phyloP scores from a whole-genome alignment of 306 rosid genomes.

The Trifolium fragiferum region DNA sequence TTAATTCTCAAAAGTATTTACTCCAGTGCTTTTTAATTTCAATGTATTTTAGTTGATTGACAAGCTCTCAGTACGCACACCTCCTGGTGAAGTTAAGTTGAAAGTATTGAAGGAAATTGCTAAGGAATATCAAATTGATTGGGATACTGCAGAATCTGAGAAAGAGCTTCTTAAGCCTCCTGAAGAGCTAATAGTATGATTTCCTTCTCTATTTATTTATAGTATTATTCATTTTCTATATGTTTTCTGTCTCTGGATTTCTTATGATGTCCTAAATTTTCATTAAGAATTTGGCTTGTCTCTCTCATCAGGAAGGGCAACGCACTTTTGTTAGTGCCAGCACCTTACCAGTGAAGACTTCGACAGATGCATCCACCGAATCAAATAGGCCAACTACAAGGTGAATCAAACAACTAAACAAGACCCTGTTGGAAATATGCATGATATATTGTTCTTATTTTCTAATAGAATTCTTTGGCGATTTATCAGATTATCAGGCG shows the following conservation, averaged over 20 bases:
- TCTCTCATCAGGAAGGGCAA: slow-evolving; percentile 69
- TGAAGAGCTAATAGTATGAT: slow-evolving; percentile 78
- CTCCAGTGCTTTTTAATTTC: slow-evolving; percentile 24
- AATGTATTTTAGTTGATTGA: slow-evolving; percentile 71
- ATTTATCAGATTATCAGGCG: slow-evolving; percentile 44
- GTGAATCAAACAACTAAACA: slow-evolving; percentile 16
- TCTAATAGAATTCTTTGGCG: slow-evolving; percentile 28
- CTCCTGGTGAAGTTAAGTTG: slow-evolving; percentile 72
- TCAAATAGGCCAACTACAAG: slow-evolving; percentile 42
- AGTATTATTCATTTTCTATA: slow-evolving; percentile 11
- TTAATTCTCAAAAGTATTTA: slow-evolving; percentile 23
- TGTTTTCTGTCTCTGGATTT: slow-evolving; percentile 36
- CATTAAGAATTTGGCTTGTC: slow-evolving; percentile 4
- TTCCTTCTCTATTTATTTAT: slow-evolving; percentile 36
- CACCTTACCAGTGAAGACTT: slow-evolving; percentile 62
- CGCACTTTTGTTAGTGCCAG: slow-evolving; percentile 68
- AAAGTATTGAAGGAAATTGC: slow-evolving; percentile 93
- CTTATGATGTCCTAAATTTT: slow-evolving; percentile 9
- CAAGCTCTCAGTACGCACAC: slow-evolving; percentile 96
- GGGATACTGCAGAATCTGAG: slow-evolving; percentile 90
- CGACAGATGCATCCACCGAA: slow-evolving; percentile 45
- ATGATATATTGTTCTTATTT: background rate
- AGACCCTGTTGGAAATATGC: background rate
- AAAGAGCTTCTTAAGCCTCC: slow-evolving; percentile 84
- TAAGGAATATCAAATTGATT: slow-evolving; percentile 78